Base-by-base conservation (phyloP, 352 stramenopile species). In the Phytophthora melonis region DNA sequence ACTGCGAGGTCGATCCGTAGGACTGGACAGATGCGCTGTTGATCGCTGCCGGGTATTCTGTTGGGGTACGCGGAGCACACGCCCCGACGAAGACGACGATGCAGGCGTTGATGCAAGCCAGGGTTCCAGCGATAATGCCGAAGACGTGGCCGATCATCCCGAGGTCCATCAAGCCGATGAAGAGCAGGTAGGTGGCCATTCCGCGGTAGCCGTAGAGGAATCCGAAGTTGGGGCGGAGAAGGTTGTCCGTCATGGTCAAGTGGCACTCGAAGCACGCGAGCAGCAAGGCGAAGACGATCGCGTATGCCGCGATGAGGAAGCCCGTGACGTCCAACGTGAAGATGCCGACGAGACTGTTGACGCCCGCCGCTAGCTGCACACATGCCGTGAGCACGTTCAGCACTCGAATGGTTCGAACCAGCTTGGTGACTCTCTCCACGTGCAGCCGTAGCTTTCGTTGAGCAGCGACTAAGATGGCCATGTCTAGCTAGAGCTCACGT, bases 121-220 rank as follows among this genome's bases (percentile, higher is more conserved):
- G 30, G 0, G 43, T 65, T 27, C 81, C 81, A 13, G 81, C 77
- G 52, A 85, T 54, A 13, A 77, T 56, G 0, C 77, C 81, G 55
- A 87, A 84, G 21, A 80, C 32, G 5, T 73, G 68, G 23, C 81
- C 77, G 6, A 81, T 78, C 78, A 90, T 84, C 11, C 84, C 84
- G 27, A 91, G 70, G 21, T 89, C 82, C n/a, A 91, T 71, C 58
- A 91, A 66, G 9, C 84, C 84, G 49, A 91, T 77, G 69, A 91
- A 88, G 53, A 91, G 62, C 25, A 91, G 73, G 43, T 82, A 89
- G 7, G 60, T 81, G 3, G 82, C 72, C 63, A 87, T 83, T 1
- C 84, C 84, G 14, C 78, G 72, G 67, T 86, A 88, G 43, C 80
- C 82, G 66, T 82, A 91, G 16, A 91, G 66, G 66, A 91, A 91